Evolutionary conservation across 352 stramenopile species (phyloP).

Genomic region (Globisporangium recalcitrans): DNA sequence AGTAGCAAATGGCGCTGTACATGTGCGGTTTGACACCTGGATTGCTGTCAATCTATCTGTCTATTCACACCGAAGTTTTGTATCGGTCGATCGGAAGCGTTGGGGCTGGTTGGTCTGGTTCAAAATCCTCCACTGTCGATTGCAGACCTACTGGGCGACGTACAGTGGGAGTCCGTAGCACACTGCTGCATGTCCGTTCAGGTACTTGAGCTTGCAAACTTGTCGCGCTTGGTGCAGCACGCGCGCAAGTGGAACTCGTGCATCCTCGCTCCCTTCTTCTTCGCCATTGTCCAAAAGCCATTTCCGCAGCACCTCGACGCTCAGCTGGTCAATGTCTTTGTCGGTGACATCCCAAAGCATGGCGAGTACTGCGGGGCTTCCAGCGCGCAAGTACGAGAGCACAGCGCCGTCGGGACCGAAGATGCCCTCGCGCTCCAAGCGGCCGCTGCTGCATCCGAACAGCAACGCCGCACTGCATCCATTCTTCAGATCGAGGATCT

Average conservation of each 20-base stretch:
- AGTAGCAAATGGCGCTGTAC: constrained; percentile 1
- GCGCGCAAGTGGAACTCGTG: constrained; percentile 37
- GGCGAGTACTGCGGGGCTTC: constrained; percentile 92
- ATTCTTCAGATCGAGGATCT: constrained; percentile 52
- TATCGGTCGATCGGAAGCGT: background rate
- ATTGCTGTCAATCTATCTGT: background rate
- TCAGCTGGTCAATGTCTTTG: constrained; percentile 95
- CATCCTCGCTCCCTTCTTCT: constrained; percentile 13
- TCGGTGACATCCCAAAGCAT: constrained; percentile 99
- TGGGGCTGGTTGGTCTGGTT: background rate
- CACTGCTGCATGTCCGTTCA: constrained; percentile 94
- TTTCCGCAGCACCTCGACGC: constrained; percentile 48
- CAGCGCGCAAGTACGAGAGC: constrained; percentile 90
- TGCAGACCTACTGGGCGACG: constrained; percentile 15
- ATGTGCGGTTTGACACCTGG: background rate
- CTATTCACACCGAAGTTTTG: background rate
- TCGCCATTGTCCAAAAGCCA: constrained; percentile 62
- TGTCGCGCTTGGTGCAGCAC: constrained; percentile 68
- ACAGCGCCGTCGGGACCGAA: constrained; percentile 95
- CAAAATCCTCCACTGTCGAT: background rate
- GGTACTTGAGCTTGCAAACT: constrained; percentile 91
- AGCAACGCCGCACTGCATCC: constrained; percentile 87
- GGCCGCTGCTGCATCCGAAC: constrained; percentile 97
- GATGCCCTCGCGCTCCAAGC: constrained; percentile 73
- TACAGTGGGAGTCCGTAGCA: constrained; percentile 92